Evolutionary conservation across 2,329 filamentous ascomycete species (phyloP).

Genomic region (Pyrenophora seminiperda): DNA sequence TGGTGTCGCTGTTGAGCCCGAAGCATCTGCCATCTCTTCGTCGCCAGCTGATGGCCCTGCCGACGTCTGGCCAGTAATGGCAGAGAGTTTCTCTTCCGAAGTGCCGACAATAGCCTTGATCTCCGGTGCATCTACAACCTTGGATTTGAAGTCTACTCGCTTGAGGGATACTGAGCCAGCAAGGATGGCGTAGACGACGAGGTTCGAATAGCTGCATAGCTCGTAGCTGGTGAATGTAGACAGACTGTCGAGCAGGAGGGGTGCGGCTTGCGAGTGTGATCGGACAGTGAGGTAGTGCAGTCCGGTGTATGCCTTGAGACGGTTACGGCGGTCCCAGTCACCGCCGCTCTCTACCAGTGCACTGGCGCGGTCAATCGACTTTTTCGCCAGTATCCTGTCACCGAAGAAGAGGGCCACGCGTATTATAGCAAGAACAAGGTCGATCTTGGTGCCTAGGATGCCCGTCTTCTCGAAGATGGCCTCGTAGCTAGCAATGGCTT

Average conservation of each 20-base stretch:
- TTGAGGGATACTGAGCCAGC: conserved; percentile 93
- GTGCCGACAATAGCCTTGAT: conserved; percentile 96
- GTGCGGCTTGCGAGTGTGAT: conserved; percentile 86
- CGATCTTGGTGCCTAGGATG: conserved; percentile 94
- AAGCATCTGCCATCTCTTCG: conserved; percentile 71
- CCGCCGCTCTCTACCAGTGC: conserved; percentile 90
- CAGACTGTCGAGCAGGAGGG: conserved; percentile 91
- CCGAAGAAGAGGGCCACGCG: conserved; percentile 95
- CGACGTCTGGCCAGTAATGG: conserved; percentile 78
- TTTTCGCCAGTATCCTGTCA: conserved; percentile 89
- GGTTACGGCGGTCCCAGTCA: conserved; percentile 98
- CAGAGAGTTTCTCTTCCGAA: conserved; percentile 83
- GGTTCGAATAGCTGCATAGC: conserved; percentile 91
- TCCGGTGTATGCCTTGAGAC: conserved; percentile 97
- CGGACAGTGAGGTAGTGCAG: conserved; percentile 90
- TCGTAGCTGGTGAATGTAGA: conserved; percentile 99
- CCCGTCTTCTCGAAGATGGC: conserved; percentile 96
- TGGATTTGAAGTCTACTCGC: conserved; percentile 97
- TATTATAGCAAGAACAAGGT: conserved; percentile 94
- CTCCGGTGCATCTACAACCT: conserved; percentile 97
- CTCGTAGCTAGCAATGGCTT: conserved; percentile 90
- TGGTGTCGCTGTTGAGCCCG: conserved; percentile 55
- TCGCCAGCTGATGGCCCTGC: conserved; percentile 78
- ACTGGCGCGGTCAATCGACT: conserved; percentile 88
- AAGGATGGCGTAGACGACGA: conserved; percentile 94